Conservation (phyloP, 2,329 filamentous ascomycete genomes). For the Paecilomyces niveus region DNA sequence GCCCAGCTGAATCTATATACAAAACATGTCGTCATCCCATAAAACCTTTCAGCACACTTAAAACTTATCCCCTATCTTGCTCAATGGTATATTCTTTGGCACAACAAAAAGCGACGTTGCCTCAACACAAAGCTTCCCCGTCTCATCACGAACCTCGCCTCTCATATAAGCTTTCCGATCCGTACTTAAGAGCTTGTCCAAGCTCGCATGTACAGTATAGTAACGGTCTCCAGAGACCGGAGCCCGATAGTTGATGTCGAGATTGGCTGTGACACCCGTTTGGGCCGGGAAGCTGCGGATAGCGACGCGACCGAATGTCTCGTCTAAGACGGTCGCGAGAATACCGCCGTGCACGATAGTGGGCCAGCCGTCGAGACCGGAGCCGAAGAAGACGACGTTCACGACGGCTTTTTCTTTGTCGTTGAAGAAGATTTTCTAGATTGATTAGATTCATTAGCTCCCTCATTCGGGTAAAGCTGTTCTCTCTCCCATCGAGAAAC, state of each 20-base stretch:
- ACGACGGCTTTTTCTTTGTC: constrained; percentile 50
- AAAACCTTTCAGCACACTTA: constrained; percentile 14
- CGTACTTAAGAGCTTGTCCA: constrained; percentile 32
- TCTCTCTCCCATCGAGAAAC: background rate
- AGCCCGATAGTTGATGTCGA: constrained; percentile 56
- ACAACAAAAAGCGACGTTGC: constrained; percentile 54
- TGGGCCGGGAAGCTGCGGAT: constrained; percentile 41
- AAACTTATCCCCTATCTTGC: constrained; percentile 33
- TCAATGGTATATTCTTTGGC: constrained; percentile 43
- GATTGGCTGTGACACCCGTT: constrained; percentile 50
- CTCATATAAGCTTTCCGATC: constrained; percentile 32
- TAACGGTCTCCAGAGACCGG: constrained; percentile 54
- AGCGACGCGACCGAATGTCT: constrained; percentile 60
- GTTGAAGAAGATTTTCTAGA: constrained; percentile 61
- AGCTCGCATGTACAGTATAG: constrained; percentile 51
- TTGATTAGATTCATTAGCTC: constrained; percentile 12
- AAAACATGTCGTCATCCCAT: background rate
- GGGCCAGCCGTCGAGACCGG: constrained; percentile 62
- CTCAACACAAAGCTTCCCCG: constrained; percentile 53
- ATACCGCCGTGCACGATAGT: constrained; percentile 64
- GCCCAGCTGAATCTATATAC: background rate
- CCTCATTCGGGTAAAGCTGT: background rate
- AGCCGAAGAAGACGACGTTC: constrained; percentile 61
- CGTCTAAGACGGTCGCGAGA: constrained; percentile 62
- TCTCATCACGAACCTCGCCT: constrained; percentile 27